These are phyloP conservation scores for Quercus rubra DNA, from an alignment of 306 rosid genomes.

Conservation along the genomic window DNA sequence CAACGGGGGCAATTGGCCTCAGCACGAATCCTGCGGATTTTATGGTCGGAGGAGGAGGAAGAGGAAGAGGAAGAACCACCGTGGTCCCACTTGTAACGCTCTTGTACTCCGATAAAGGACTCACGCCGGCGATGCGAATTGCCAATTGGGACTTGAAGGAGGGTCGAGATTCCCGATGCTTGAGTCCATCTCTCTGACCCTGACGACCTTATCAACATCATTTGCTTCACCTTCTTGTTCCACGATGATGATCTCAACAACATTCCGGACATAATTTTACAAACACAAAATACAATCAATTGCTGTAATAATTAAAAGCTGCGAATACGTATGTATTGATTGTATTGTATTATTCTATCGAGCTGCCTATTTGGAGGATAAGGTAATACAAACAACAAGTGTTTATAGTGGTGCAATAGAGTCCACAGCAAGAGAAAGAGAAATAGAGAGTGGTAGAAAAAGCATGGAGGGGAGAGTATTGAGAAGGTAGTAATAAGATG, in stretches of 20 bases:
- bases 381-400: no score
- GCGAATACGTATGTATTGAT: no score
- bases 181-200: slow-evolving; percentile 18
- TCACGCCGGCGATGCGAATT: slow-evolving; percentile 45
- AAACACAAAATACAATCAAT: background rate
- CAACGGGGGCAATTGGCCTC: slow-evolving; percentile 95
- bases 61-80: slow-evolving; percentile 59
- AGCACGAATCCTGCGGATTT: slow-evolving; percentile 70
- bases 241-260: slow-evolving; percentile 41
- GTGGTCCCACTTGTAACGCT: slow-evolving; percentile 91
- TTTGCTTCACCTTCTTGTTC: slow-evolving; percentile 48
- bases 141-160: slow-evolving; percentile 38
- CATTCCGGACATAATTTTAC: slow-evolving; percentile 40
- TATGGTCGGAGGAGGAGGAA: slow-evolving; percentile 26
- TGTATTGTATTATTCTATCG: no score
- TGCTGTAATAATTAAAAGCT: background rate
- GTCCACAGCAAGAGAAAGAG: background rate
- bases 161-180: slow-evolving; percentile 50
- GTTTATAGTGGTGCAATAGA: no score
- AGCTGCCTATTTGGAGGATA: no score
- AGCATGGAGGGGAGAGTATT: background rate
- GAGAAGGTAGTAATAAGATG: background rate
- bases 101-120: slow-evolving; percentile 59
- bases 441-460: background rate
- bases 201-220: slow-evolving; percentile 23